A percentile compares a stretch with the other conserved stretches of the same genome.
Evolutionary conservation across 371 early-diverging fungal genomes (phyloP).

Genomic region (Actinomucor elegans): DNA sequence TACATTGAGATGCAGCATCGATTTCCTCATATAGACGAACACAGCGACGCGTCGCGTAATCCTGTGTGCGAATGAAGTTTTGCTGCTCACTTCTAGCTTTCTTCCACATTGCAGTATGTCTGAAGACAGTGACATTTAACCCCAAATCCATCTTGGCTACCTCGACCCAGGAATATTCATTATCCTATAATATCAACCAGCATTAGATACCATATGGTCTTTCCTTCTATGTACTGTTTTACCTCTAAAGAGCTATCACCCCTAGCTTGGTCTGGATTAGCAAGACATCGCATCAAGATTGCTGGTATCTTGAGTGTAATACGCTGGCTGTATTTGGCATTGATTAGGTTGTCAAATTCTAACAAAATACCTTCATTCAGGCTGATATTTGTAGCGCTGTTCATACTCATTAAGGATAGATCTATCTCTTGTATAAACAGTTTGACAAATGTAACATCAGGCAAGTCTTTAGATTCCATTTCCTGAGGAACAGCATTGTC

Average conservation of each 20-base stretch:
- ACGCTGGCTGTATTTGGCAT: conserved; percentile 59
- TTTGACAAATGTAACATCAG: conserved; percentile 71
- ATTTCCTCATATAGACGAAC: conserved; percentile 59
- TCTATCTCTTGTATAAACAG: conserved; percentile 59
- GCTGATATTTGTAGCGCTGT: conserved; percentile 55
- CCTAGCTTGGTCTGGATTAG: conserved; percentile 39
- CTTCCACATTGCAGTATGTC: conserved; percentile 61
- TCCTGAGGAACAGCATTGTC: conserved; percentile 71
- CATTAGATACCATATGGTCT: not conserved
- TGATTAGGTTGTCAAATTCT: conserved; percentile 69
- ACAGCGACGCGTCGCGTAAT: conserved; percentile 64
- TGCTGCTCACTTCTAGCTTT: conserved; percentile 57
- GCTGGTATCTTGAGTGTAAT: conserved; percentile 64
- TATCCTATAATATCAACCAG: not conserved
- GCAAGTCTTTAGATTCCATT: conserved; percentile 42
- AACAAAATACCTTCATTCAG: conserved; percentile 59
- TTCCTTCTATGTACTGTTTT: conserved; percentile 10
- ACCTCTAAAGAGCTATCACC: conserved; percentile 1
- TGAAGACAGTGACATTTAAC: conserved; percentile 61
- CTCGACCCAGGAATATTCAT: conserved; percentile 69
- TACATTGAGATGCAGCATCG: conserved; percentile 24
- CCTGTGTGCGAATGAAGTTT: conserved; percentile 65
- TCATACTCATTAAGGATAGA: conserved; percentile 64
- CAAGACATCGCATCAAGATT: conserved; percentile 56
- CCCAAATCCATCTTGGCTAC: conserved; percentile 65